Percentiles rank a stretch among this genome's conserved stretches.
Conservation (phyloP, 2,329 filamentous ascomycete genomes). For the Phialocephala subalpina region DNA sequence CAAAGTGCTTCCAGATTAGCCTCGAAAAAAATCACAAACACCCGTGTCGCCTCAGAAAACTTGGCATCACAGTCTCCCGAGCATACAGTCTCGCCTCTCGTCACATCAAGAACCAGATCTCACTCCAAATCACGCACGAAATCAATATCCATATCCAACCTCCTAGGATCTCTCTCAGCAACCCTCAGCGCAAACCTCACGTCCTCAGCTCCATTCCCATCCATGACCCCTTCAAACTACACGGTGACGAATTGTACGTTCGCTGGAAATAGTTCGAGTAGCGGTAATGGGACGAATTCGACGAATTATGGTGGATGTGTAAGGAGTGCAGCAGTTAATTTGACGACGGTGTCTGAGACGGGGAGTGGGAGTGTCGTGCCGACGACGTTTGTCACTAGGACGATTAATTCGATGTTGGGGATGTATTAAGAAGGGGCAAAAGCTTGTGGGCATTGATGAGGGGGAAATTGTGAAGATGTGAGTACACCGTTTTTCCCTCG, state of each 20-base stretch:
- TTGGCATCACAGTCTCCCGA: neutral
- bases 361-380: neutral
- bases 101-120: neutral
- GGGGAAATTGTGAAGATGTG: too few relatives aligned
- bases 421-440: neutral
- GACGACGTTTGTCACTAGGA: neutral
- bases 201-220: neutral
- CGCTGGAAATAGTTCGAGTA: neutral
- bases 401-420: neutral
- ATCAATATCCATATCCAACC: neutral
- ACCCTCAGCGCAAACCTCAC: neutral
- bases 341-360: neutral
- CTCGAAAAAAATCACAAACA: neutral
- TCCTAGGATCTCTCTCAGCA: neutral
- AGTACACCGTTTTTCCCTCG: too few relatives aligned
- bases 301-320: neutral
- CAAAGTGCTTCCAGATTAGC: too few relatives aligned
- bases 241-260: neutral
- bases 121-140: neutral
- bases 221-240: neutral
- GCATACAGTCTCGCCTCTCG: neutral
- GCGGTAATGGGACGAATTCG: neutral
- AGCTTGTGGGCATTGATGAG: neutral
- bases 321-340: neutral
- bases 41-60: neutral